A percentile compares a stretch with the other conserved stretches of the same genome.
phyloP scores from a whole-genome alignment of 2,329 filamentous ascomycete genomes.

The Rugonectria rugulosa region DNA sequence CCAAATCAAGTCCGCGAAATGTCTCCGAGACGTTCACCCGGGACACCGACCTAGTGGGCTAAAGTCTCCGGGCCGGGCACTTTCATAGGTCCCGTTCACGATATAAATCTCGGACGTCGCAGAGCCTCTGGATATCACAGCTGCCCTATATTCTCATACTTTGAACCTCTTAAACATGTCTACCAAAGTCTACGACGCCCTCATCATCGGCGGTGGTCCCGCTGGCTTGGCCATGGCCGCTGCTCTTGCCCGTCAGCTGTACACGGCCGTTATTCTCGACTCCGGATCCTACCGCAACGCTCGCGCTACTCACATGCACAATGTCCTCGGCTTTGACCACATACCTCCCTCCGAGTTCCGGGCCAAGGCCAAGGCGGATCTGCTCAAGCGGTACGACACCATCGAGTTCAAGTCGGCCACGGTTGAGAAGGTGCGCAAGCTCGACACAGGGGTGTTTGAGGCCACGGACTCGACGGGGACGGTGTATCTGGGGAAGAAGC shows the following conservation, averaged over 20 bases:
- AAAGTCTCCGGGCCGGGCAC: conserved; percentile 37
- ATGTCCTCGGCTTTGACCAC: conserved; percentile 50
- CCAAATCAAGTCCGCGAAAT: conserved; percentile 1
- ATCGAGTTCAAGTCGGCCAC: conserved; percentile 43
- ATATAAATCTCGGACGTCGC: conserved; percentile 21
- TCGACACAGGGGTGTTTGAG: conserved; percentile 43
- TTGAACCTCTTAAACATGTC: conserved; percentile 13
- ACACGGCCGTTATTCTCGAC: conserved; percentile 58
- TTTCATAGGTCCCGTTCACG: conserved; percentile 23
- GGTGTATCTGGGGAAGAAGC: conserved; percentile 56
- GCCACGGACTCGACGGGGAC: conserved; percentile 51
- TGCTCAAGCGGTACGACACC: conserved; percentile 45
- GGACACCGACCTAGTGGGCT: neutral
- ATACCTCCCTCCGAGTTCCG: conserved; percentile 45
- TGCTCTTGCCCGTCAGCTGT: conserved; percentile 57
- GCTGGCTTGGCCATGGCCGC: conserved; percentile 57
- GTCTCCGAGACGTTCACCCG: conserved; percentile 24
- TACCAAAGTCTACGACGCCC: conserved; percentile 53
- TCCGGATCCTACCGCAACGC: conserved; percentile 59
- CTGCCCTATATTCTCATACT: neutral
- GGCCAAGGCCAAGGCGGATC: conserved; percentile 43
- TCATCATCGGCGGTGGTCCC: conserved; percentile 62
- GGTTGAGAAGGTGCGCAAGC: conserved; percentile 39
- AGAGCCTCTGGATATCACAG: neutral
- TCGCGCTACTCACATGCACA: conserved; percentile 57